Percentiles rank a stretch among this genome's conserved stretches.
Conservation (phyloP, 768 basidiomycete species). For the Boletus sp. region DNA sequence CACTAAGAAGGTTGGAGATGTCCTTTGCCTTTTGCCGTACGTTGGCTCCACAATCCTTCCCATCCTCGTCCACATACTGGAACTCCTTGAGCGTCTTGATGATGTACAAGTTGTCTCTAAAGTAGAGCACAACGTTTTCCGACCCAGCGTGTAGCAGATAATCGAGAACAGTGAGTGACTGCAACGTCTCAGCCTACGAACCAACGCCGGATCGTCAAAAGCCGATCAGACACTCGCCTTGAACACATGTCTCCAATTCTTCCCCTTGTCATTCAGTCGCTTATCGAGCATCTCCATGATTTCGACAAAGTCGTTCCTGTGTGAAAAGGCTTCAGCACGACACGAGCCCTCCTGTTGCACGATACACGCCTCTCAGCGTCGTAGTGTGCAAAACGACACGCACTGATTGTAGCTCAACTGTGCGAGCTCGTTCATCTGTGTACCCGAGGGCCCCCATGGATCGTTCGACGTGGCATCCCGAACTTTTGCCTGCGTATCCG, state of each 20-base stretch:
- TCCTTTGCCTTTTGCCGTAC: slow-evolving; percentile 97
- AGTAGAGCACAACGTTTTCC: slow-evolving; percentile 98
- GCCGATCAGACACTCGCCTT: slow-evolving; percentile 54
- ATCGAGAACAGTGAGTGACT: slow-evolving; percentile 92
- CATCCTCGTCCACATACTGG: slow-evolving; percentile 92
- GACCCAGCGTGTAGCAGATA: slow-evolving; percentile 95
- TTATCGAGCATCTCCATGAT: slow-evolving; percentile 99
- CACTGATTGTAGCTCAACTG: slow-evolving; percentile 97
- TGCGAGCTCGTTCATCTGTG: slow-evolving; percentile 99
- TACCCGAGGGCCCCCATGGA: slow-evolving; percentile 95
- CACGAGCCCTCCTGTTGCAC: background rate
- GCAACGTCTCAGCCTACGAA: slow-evolving; percentile 7
- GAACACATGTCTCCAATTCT: slow-evolving; percentile 99
- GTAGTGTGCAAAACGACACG: slow-evolving; percentile 23
- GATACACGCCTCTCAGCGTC: background rate
- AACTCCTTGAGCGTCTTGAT: slow-evolving; percentile 99
- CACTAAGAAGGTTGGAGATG: slow-evolving; percentile 89
- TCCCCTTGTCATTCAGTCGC: slow-evolving; percentile 96
- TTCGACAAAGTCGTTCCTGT: slow-evolving; percentile 92
- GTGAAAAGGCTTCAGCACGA: background rate
- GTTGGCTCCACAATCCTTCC: slow-evolving; percentile 98
- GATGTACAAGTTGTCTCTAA: slow-evolving; percentile 94
- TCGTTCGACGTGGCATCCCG: slow-evolving; percentile 97
- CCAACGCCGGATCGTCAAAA: background rate
- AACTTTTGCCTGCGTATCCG: slow-evolving; percentile 92